Evolutionary conservation across 1,139 yeast species (phyloP).

Genomic region (Hansenula anomala): DNA sequence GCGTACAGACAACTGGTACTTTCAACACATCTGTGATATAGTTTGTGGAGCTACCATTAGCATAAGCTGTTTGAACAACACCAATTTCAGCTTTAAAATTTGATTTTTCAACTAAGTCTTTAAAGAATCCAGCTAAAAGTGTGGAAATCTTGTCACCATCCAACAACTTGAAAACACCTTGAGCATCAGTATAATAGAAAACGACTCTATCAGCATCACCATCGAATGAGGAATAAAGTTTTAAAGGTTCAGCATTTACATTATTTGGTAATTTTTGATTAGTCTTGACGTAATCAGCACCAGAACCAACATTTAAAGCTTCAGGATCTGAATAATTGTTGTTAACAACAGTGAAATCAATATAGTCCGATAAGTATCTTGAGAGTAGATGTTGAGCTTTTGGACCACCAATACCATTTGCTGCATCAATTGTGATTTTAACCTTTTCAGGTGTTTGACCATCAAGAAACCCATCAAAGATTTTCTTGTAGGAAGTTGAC

Average conservation of each 20-base stretch:
- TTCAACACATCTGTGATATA: constrained; percentile 59
- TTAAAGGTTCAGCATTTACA: constrained; percentile 26
- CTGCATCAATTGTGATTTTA: constrained; percentile 71
- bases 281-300: constrained; percentile 95
- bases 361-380: constrained; percentile 35
- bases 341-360: constrained; percentile 52
- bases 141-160: constrained; percentile 97
- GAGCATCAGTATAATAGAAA: constrained; percentile 60
- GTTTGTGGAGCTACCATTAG: constrained; percentile 86
- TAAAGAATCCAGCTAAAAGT: constrained; percentile 67
- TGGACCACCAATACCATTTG: constrained; percentile 95
- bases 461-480: constrained; percentile 32
- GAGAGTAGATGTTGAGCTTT: constrained; percentile 50
- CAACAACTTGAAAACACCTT: constrained; percentile 54
- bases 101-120: constrained; percentile 41
- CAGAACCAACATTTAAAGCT: constrained; percentile 72
- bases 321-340: constrained; percentile 50
- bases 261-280: constrained; percentile 73
- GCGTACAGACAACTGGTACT: constrained; percentile 82
- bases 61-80: constrained; percentile 96
- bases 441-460: constrained; percentile 29
- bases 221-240: constrained; percentile 79
- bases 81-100: constrained; percentile 50
- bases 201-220: constrained; percentile 98
- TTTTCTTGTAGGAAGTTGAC: constrained; percentile 37